phyloP scores from a whole-genome alignment of 768 basidiomycete genomes.

The Calvatia gigantea region DNA sequence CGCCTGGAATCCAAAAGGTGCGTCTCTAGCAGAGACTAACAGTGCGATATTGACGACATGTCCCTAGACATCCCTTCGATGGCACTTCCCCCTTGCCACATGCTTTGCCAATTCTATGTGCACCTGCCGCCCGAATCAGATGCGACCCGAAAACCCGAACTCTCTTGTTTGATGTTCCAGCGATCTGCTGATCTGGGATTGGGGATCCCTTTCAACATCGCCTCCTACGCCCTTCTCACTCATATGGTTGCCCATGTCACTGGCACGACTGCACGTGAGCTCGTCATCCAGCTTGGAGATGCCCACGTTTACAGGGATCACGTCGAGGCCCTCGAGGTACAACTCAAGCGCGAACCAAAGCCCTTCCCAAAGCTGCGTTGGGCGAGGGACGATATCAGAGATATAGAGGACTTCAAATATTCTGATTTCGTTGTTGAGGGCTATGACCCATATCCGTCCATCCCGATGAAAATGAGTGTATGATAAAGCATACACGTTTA shows the following conservation, averaged over 20 bases:
- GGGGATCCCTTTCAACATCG: conserved; percentile 98
- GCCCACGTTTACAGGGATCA: conserved; percentile 97
- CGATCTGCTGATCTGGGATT: conserved; percentile 96
- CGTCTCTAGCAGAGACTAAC: too few species aligned
- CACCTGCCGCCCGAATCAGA: conserved; percentile 64
- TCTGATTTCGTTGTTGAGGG: conserved; percentile 86
- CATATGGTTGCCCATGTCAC: conserved; percentile 98
- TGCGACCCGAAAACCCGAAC: conserved; percentile 54
- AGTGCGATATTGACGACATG: background rate
- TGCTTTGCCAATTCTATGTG: conserved; percentile 99
- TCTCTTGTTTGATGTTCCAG: conserved; percentile 97
- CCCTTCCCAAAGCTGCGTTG: conserved; percentile 81
- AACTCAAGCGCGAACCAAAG: conserved; percentile 74
- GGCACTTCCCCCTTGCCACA: conserved; percentile 98
- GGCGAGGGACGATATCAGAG: conserved; percentile 55
- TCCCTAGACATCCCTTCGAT: conserved; percentile 80
- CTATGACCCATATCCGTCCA: conserved; percentile 78
- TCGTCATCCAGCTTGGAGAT: conserved; percentile 95
- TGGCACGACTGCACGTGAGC: conserved; percentile 79
- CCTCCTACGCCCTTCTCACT: conserved; percentile 94
- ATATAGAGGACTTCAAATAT: conserved; percentile 77
- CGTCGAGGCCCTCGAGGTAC: conserved; percentile 78
- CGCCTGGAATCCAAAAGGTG: conserved; percentile 98
- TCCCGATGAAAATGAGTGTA: conserved; percentile 97
- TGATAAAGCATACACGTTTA: background rate